phyloP scores from a whole-genome alignment of 768 basidiomycete species.

The Lactifluus volemus region DNA sequence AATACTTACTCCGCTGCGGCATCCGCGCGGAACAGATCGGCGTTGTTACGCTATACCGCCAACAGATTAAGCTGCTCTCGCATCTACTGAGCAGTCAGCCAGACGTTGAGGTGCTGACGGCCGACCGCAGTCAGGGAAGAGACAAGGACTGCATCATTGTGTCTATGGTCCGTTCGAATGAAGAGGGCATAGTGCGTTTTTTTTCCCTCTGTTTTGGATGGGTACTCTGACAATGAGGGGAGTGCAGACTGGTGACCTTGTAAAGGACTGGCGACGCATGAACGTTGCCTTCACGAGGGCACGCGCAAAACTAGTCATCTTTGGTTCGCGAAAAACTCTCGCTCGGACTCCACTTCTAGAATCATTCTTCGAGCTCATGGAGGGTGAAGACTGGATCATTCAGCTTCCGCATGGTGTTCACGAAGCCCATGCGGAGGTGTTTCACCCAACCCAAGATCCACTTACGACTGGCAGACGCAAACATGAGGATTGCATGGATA shows the following conservation, averaged over 20 bases:
- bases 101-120: conserved; percentile 78
- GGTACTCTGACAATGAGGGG: neutral
- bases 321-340: conserved; percentile 82
- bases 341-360: conserved; percentile 47
- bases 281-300: conserved; percentile 97
- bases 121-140: conserved; percentile 87
- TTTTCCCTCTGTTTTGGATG: neutral
- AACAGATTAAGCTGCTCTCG: conserved; percentile 86
- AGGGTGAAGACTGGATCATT: conserved; percentile 62
- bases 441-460: conserved; percentile 20
- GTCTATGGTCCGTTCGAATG: conserved; percentile 87
- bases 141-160: conserved; percentile 95
- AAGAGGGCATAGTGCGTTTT: conserved; percentile 53
- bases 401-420: conserved; percentile 48
- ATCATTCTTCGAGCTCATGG: conserved; percentile 75
- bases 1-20: conserved; percentile 57
- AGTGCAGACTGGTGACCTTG: conserved; percentile 75
- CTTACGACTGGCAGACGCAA: neutral
- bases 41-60: conserved; percentile 86
- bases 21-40: conserved; percentile 67
- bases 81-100: conserved; percentile 48
- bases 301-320: conserved; percentile 78
- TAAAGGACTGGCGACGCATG: conserved; percentile 93
- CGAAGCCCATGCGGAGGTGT: conserved; percentile 32
- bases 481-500: conserved; percentile 7